Evolutionary conservation across 805 yeast genomes (phyloP), one percentile per base, ranked within the genome.

Genomic region (Schwanniomyces sp.): DNA sequence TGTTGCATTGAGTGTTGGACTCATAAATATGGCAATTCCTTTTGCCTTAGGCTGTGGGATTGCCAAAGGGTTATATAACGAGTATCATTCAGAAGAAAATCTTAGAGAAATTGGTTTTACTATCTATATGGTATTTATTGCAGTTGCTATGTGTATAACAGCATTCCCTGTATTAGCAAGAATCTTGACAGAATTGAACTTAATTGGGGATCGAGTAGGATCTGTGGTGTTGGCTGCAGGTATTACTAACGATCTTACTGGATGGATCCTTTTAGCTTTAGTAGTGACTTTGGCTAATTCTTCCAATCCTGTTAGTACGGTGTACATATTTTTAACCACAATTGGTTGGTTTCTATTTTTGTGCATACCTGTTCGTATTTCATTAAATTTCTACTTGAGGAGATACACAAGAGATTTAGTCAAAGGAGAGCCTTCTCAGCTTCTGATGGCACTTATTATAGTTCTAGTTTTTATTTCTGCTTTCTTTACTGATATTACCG

Each of bases 161-260:
- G 96, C 96, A 0, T 84, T 88, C 63, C 96, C 96, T 0, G 96
- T 88, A 2, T 67, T 88, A 51, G 92, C 88, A 1, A 80, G 95
- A 60, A 88, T 88, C 25, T 67, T 88, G 52, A 83, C 90, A 5
- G 92, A 87, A 59, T 72, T 88, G 52, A 76, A 87, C 53, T 71
- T 88, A 50, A 76, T 85, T 39, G 82, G 82, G 43, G 91, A 85
- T 58, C 73, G 88, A 53, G 91, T 87, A 17, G 91, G 90, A 7
- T 70, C 74, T 21, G 67, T 76, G 41, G 94, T 86, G n/a, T 67
- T 88, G 30, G 88, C 92, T 3, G 94, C 95, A 3, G 96, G 95
- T 44, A 86, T 88, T 47, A 77, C 84, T 37, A 88, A 88, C 60
- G 96, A 88, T 60, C 77, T 88, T 55, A 61, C 85, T 14, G 96